Evolutionary conservation across 495 filamentous ascomycete species (phyloP).

Genomic region (Symbiotaphrina buchneri): DNA sequence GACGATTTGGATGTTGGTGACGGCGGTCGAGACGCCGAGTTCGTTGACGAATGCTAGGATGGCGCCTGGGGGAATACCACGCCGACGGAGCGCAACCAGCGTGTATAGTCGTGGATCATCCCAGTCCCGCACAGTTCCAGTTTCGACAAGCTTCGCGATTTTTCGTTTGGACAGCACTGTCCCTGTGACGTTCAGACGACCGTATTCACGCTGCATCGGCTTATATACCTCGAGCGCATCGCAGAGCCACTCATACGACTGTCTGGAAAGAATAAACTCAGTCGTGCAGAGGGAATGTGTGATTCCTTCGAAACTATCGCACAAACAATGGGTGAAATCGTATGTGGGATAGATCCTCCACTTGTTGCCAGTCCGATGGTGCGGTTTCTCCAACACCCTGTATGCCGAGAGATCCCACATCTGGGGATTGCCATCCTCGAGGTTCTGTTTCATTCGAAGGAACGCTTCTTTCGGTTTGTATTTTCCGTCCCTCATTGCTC

Average conservation of each 20-base stretch:
- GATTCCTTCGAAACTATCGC: constrained; percentile 71
- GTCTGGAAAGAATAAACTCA: constrained; percentile 54
- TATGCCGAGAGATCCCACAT: constrained; percentile 67
- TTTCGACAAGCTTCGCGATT: constrained; percentile 52
- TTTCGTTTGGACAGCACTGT: constrained; percentile 71
- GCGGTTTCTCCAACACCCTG: constrained; percentile 43
- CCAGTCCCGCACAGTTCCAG: constrained; percentile 56
- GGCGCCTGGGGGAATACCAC: constrained; percentile 69
- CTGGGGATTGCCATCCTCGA: constrained; percentile 22
- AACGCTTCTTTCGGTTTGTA: constrained; percentile 77
- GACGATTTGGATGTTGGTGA: constrained; percentile 45
- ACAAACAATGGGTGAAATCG: constrained; percentile 79
- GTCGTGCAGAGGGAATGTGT: constrained; percentile 79
- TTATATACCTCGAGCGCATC: constrained; percentile 52
- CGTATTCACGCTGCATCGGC: constrained; percentile 72
- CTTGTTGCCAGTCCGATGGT: constrained; percentile 47
- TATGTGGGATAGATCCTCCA: constrained; percentile 85
- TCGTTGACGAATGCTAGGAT: constrained; percentile 76
- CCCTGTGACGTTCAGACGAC: constrained; percentile 59
- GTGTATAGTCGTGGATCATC: constrained; percentile 82
- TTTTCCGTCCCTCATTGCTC: constrained; percentile 76
- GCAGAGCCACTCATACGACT: constrained; percentile 78
- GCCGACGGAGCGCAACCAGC: constrained; percentile 58
- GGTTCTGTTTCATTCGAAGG: constrained; percentile 76
- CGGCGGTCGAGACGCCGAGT: constrained; percentile 62